A percentile compares a stretch with the other conserved stretches of the same genome.
Conservation (phyloP, 495 filamentous ascomycete genomes). For the Podospora sp. region DNA sequence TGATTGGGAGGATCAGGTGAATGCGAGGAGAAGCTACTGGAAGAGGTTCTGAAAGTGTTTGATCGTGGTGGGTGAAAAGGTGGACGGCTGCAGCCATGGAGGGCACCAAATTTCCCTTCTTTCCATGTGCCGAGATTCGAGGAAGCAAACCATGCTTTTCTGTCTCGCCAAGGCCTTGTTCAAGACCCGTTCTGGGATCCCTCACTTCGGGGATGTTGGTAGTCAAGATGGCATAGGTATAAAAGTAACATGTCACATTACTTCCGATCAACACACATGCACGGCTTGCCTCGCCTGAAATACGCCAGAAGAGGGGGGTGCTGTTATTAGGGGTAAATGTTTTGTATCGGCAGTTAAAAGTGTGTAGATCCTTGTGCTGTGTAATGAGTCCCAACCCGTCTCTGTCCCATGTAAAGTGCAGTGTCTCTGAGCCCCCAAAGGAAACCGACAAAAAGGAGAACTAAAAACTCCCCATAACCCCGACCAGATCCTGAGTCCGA, state of each 20-base stretch:
- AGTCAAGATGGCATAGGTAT: no score
- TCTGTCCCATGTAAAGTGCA: neutral
- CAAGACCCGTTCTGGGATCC: neutral
- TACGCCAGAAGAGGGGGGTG: neutral
- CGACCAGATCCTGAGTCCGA: neutral
- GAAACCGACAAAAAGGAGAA: neutral
- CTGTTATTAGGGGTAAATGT: neutral
- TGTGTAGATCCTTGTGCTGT: neutral
- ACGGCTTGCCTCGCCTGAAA: neutral
- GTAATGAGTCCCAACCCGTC: neutral
- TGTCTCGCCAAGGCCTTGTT: neutral
- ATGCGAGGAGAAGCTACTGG: neutral
- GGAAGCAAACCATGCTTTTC: neutral
- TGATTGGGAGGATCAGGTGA: neutral
- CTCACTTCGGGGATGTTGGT: no score
- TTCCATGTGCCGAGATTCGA: neutral
- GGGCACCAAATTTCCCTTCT: neutral
- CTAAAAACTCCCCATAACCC: neutral
- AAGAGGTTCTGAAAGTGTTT: neutral
- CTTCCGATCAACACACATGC: no score
- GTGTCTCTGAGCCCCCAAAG: conserved; percentile 5
- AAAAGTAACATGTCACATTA: no score
- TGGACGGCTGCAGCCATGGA: neutral
- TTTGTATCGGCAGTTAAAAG: neutral
- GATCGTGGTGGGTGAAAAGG: conserved; percentile 2